A percentile compares a stretch with the other conserved stretches of the same genome.
Evolutionary conservation across 129 eudicot species (phyloP).

Genomic region (Scalesia atractyloides): DNA sequence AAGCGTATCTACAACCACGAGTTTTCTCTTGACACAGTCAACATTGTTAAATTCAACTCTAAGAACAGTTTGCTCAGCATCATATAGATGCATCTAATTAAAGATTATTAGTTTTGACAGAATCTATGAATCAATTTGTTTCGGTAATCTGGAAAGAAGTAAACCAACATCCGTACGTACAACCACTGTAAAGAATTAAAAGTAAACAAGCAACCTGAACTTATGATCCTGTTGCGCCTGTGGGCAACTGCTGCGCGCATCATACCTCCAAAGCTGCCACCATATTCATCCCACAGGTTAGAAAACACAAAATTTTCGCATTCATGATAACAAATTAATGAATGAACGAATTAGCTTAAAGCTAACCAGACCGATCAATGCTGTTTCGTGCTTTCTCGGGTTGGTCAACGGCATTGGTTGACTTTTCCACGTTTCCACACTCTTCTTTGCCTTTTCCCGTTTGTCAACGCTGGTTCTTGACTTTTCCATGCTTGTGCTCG

Average conservation of each 20-base stretch:
- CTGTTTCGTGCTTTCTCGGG: slow-evolving; percentile 90
- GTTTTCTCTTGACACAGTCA: neutral
- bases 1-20: neutral
- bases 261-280: slow-evolving; percentile 93
- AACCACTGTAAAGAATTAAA: slow-evolving; percentile 29
- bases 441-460: slow-evolving; percentile 63
- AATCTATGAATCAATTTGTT: slow-evolving; percentile 29
- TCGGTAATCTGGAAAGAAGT: slow-evolving; percentile 14
- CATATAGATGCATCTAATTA: slow-evolving; percentile 3
- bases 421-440: slow-evolving; percentile 53
- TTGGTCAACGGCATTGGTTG: slow-evolving; percentile 57
- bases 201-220: slow-evolving; percentile 27
- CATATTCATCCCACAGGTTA: slow-evolving; percentile 39
- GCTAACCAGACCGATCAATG: slow-evolving; percentile 88
- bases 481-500: slow-evolving; percentile 48
- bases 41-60: neutral
- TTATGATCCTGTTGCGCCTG: slow-evolving; percentile 54
- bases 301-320: neutral
- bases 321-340: neutral
- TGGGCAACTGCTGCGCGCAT: slow-evolving; percentile 86
- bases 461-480: slow-evolving; percentile 70
- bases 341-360: slow-evolving; percentile 24
- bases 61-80: slow-evolving; percentile 4
- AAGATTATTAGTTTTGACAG: slow-evolving; percentile 39
- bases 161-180: slow-evolving; percentile 30